These are phyloP conservation scores for Cryptosporidium viatorum DNA, from an alignment of 169 alveolate species.

Conservation along the genomic window DNA sequence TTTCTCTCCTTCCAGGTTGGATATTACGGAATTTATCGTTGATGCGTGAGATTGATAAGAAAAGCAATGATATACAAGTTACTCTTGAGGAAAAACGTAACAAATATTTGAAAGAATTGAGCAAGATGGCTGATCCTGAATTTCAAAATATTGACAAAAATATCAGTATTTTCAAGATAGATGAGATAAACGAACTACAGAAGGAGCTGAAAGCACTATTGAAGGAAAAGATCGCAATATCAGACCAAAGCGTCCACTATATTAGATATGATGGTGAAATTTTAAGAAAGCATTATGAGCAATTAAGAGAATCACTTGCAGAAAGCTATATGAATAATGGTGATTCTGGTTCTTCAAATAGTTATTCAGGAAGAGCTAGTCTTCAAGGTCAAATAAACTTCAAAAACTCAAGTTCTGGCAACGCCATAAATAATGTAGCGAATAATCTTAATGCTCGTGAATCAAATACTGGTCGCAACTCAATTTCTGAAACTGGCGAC, in stretches of 20 bases:
- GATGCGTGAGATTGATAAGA: conserved; percentile 66
- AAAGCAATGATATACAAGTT: conserved; percentile 32
- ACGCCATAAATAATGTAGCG: neutral
- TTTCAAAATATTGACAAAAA: neutral
- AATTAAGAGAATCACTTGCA: conserved; percentile 42
- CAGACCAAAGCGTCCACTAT: conserved; percentile 71
- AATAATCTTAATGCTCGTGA: neutral
- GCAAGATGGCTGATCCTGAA: neutral
- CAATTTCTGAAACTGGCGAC: neutral
- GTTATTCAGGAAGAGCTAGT: conserved; percentile 49
- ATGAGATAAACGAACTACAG: conserved; percentile 43
- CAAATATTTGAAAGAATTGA: conserved; percentile 12
- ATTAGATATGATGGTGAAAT: conserved; percentile 75
- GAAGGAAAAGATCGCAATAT: conserved; percentile 60
- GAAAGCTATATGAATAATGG: neutral
- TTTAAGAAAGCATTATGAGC: conserved; percentile 53
- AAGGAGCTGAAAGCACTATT: conserved; percentile 30
- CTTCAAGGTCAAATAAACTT: neutral
- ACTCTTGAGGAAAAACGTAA: conserved; percentile 23
- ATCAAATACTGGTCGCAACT: neutral
- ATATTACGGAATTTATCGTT: conserved; percentile 64
- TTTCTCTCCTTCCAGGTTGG: conserved; percentile 74
- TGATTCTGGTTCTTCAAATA: conserved; percentile 7
- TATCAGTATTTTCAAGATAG: neutral
- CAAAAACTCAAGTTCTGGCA: conserved; percentile 13